phyloP scores from a whole-genome alignment of 2,329 filamentous ascomycete species.

The Hirsutella thompsonii region DNA sequence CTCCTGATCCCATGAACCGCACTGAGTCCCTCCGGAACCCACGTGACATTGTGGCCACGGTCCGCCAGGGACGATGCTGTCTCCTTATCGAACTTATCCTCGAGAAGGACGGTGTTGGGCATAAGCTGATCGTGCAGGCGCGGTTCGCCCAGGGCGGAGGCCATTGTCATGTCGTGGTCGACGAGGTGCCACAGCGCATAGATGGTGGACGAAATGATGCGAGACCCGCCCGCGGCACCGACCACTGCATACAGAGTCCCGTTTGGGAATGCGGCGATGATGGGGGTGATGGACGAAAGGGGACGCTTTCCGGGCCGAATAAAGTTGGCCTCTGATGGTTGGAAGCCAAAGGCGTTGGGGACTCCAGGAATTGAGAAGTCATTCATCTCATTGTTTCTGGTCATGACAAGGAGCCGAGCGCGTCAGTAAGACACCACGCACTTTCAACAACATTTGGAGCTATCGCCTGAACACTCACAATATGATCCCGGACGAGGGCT shows the following conservation, averaged over 20 bases:
- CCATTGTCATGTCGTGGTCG: conserved; percentile 45
- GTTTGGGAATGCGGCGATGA: conserved; percentile 55
- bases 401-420: background rate
- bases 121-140: conserved; percentile 74
- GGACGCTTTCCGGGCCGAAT: conserved; percentile 72
- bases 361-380: conserved; percentile 77
- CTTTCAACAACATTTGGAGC: background rate
- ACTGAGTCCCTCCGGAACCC: conserved; percentile 50
- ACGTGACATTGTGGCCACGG: conserved; percentile 60
- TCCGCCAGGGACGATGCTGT: conserved; percentile 50
- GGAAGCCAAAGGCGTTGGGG: conserved; percentile 74
- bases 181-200: conserved; percentile 64
- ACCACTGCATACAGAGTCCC: conserved; percentile 54
- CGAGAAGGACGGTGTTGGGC: conserved; percentile 55
- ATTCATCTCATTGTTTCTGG: conserved; percentile 50
- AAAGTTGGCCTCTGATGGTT: conserved; percentile 69
- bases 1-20: conserved; percentile 58
- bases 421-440: conserved; percentile 5
- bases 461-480: conserved; percentile 34
- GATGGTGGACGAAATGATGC: conserved; percentile 71
- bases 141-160: conserved; percentile 50
- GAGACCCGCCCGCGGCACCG: conserved; percentile 67
- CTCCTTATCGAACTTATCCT: conserved; percentile 52
- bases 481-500: conserved; percentile 72
- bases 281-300: conserved; percentile 67